These are phyloP conservation scores for Skeletonema menzelii DNA, from an alignment of 108 stramenopile species.

Conservation along the genomic window DNA sequence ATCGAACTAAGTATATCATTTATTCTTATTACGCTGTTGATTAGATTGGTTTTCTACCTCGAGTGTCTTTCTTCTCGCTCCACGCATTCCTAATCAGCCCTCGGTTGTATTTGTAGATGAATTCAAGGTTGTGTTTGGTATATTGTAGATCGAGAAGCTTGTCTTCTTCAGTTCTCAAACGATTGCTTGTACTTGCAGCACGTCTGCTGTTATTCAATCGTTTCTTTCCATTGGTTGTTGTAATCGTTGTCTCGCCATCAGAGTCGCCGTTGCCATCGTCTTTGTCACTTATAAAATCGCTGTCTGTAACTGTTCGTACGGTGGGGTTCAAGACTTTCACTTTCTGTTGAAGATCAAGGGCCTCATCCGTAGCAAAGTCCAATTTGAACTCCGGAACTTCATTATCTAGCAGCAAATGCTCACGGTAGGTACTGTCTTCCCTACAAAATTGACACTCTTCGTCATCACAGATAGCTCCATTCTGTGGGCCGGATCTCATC, in stretches of 20 bases:
- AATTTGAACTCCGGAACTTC: conserved; percentile 19
- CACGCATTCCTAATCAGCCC: conserved; percentile 44
- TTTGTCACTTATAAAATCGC: conserved; percentile 9
- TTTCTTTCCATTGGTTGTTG: conserved; percentile 5
- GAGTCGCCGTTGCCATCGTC: background rate
- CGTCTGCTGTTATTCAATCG: conserved; percentile 27
- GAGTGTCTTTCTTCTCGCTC: conserved; percentile 10
- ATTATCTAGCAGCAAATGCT: conserved; percentile 21
- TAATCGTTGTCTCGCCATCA: background rate
- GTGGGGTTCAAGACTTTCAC: conserved; percentile 23
- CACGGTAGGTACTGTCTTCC: conserved; percentile 14
- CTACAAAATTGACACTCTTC: conserved; percentile 39
- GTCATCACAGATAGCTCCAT: conserved; percentile 19
- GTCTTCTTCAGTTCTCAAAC: conserved; percentile 39
- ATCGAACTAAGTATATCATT: background rate
- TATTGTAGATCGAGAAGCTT: conserved; percentile 30
- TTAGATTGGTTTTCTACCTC: conserved; percentile 2
- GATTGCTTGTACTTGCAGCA: conserved; percentile 31
- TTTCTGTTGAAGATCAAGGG: conserved; percentile 5
- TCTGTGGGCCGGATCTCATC: conserved; percentile 5
- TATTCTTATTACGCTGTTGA: background rate
- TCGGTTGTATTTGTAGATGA: conserved; percentile 38
- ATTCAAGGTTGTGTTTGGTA: conserved; percentile 25
- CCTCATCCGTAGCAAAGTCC: conserved; percentile 17
- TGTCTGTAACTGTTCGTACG: conserved; percentile 11